Conservation (phyloP, 1,284 basidiomycete species). For the Pseudomicrostroma phylloplanum region DNA sequence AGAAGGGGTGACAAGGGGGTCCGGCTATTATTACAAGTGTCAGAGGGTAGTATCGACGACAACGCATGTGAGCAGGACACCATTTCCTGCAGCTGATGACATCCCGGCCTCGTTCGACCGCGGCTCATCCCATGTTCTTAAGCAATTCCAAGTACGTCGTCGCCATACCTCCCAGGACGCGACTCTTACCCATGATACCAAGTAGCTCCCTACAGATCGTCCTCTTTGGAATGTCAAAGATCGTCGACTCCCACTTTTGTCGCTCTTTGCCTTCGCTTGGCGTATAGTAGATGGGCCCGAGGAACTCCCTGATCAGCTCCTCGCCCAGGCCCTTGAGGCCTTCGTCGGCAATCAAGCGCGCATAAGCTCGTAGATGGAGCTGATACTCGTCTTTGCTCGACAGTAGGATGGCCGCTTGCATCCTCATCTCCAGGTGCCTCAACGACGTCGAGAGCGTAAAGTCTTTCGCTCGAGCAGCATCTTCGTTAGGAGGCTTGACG, state of each 20-base stretch:
- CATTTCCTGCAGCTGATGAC: too few species aligned
- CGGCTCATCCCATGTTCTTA: not conserved
- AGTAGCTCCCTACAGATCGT: conserved; percentile 1
- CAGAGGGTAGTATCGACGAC: too few species aligned
- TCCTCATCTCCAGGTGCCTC: conserved; percentile 43
- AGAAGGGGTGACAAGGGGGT: too few species aligned
- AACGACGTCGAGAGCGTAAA: conserved; percentile 29
- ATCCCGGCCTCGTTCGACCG: too few species aligned
- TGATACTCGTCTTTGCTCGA: conserved; percentile 43
- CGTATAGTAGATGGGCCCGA: conserved; percentile 43
- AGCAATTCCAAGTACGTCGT: conserved; percentile 6
- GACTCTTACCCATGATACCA: not conserved
- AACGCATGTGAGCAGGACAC: too few species aligned
- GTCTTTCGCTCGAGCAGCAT: conserved; percentile 10
- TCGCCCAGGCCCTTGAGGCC: conserved; percentile 43
- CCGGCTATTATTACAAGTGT: too few species aligned
- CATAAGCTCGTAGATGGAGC: conserved; percentile 31
- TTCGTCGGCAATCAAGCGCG: conserved; percentile 39
- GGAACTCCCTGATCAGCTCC: conserved; percentile 39
- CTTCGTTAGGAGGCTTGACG: not conserved
- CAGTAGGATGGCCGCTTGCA: conserved; percentile 39
- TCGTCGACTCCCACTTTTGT: not conserved
- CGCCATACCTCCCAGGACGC: conserved; percentile 1
- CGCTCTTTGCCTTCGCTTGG: not conserved
- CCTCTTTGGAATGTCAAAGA: conserved; percentile 4